Percentiles rank a stretch among this genome's conserved stretches.
Evolutionary conservation across 768 basidiomycete species (phyloP).

Genomic region (Hortiboletus campestris): DNA sequence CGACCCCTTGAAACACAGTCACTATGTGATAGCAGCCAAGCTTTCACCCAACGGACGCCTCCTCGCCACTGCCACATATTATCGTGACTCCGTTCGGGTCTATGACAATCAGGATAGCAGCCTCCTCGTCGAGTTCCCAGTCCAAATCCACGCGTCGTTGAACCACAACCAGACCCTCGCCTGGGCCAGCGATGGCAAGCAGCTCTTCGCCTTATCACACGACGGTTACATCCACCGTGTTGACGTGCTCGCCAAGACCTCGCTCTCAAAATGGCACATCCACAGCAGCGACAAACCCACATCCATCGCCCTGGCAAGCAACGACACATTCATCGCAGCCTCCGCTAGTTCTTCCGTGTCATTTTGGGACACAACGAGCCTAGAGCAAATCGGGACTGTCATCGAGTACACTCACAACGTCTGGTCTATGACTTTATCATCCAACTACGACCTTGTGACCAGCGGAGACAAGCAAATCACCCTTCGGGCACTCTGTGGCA

Average conservation of each 20-base stretch:
- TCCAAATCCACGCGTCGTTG: neutral
- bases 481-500: neutral
- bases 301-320: neutral
- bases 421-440: neutral
- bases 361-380: neutral
- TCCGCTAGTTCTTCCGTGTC: neutral
- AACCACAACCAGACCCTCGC: neutral
- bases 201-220: neutral
- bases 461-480: neutral
- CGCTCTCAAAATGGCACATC: neutral
- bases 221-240: neutral
- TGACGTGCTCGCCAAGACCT: neutral
- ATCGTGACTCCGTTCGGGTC: neutral
- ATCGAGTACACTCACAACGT: neutral
- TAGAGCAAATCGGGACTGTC: neutral
- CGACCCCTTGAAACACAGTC: neutral
- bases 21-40: neutral
- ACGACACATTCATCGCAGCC: neutral
- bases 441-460: neutral
- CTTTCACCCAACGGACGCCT: conserved; percentile 1
- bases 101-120: neutral
- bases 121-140: neutral
- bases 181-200: neutral
- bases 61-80: neutral
- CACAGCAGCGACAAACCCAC: neutral